Base-by-base conservation (phyloP, 2,329 filamentous ascomycete genomes). In the Diatrype stigma region DNA sequence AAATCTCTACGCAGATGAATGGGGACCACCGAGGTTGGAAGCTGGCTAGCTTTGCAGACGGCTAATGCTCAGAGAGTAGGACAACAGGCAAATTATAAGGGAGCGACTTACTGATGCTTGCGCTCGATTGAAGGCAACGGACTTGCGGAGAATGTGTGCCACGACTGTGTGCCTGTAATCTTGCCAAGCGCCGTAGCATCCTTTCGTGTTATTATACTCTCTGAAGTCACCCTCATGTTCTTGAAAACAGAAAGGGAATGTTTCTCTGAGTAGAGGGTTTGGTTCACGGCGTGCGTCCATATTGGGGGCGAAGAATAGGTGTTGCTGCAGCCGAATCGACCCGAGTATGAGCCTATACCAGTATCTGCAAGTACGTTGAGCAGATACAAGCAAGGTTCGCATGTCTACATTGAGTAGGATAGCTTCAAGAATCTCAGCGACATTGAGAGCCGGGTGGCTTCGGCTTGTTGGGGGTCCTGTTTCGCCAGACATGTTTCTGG, bases 381-480 rank as follows among this genome's bases (percentile, higher is more conserved):
- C 52, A n/a, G 55, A 51, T 11, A 50, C 23, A 8, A 57, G 28
- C 3, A 55, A 35, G 3, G 52, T 51, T 10, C 45, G 42, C 35
- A 35, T 45, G 47, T 53, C 50, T 22, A 55, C 12, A 8, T 35
- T 10, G 7, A 51, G 44, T n/a, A 57, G 46, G 11, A 51, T 49
- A 22, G 35, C 40, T 34, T 57, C 53, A 12, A 55, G 44, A 17
- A 55, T 40, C 49, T 57, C 55, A 3, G 55, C 47, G 12, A 47
- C n/a, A n/a, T n/a, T n/a, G n/a, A n/a, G n/a, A n/a, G n/a, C n/a
- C n/a, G n/a, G n/a, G n/a, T n/a, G n/a, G n/a, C n/a, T n/a, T n/a
- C n/a, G n/a, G n/a, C n/a, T n/a, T n/a, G n/a, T n/a, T n/a, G n/a
- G n/a, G n/a, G n/a, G n/a, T n/a, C n/a, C n/a, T n/a, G n/a, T n/a